Evolutionary conservation across 2,329 filamentous ascomycete species (phyloP).

Genomic region (Fusarium floridanum): DNA sequence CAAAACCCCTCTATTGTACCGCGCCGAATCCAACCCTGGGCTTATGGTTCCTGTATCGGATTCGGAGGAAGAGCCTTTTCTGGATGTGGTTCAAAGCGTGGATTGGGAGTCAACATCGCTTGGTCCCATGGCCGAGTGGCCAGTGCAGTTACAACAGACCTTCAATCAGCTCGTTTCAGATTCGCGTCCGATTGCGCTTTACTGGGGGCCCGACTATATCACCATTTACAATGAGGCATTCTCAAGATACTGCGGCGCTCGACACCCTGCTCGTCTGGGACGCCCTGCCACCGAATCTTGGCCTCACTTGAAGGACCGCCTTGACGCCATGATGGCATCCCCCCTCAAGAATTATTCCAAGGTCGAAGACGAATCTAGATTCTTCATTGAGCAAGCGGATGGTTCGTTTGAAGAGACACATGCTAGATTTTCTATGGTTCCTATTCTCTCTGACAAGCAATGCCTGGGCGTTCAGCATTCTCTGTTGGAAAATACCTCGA

Average conservation of each 20-base stretch:
- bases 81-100: conserved; percentile 56
- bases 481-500: conserved; percentile 61
- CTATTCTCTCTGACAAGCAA: conserved; percentile 58
- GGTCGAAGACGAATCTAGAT: conserved; percentile 59
- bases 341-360: conserved; percentile 50
- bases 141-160: conserved; percentile 59
- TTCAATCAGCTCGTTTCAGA: conserved; percentile 60
- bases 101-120: conserved; percentile 63
- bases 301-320: conserved; percentile 63
- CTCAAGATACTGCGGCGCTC: conserved; percentile 71
- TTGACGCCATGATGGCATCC: conserved; percentile 49
- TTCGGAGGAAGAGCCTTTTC: conserved; percentile 54
- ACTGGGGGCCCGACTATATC: conserved; percentile 73
- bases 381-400: conserved; percentile 59
- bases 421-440: conserved; percentile 62
- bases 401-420: conserved; percentile 61
- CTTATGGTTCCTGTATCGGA: conserved; percentile 52
- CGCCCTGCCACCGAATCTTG: conserved; percentile 70
- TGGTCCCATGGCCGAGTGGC: conserved; percentile 62
- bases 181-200: conserved; percentile 67
- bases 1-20: conserved; percentile 46
- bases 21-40: conserved; percentile 50
- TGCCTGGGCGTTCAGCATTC: conserved; percentile 63
- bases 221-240: conserved; percentile 79
- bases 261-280: conserved; percentile 74